Evolutionary conservation across 305 asterid genomes (phyloP).

Genomic region (Fraxinus paxiana): DNA sequence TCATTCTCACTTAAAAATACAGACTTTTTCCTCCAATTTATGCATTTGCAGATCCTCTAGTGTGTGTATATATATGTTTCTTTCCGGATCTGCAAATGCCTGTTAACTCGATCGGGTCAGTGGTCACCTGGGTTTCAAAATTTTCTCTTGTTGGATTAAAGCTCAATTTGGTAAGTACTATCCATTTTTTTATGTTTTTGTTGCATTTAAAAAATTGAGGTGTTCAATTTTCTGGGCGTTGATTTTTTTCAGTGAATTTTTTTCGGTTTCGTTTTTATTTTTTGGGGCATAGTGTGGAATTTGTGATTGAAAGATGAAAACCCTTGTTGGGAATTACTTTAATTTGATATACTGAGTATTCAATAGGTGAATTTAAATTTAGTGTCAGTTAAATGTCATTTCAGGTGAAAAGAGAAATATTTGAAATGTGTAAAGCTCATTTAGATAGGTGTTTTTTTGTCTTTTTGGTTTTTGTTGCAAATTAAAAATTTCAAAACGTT

Average conservation of each 20-base stretch:
- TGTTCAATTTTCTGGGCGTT: neutral
- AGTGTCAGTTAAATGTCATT: neutral
- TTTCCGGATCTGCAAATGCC: constrained; percentile 44
- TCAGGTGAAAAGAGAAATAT: neutral
- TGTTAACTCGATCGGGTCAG: constrained; percentile 33
- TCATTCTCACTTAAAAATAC: neutral
- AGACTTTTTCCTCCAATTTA: neutral
- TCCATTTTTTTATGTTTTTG: neutral
- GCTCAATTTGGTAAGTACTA: neutral
- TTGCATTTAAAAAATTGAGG: neutral
- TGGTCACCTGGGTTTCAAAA: constrained; percentile 9
- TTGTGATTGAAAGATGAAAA: neutral
- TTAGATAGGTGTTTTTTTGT: constrained; percentile 27
- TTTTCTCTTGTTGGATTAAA: constrained; percentile 22
- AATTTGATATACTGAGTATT: neutral
- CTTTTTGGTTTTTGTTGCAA: neutral
- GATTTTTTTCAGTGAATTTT: neutral
- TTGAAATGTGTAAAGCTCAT: constrained; percentile 30
- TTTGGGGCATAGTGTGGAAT: neutral
- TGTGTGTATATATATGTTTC: neutral
- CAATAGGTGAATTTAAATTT: neutral
- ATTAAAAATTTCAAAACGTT: neutral
- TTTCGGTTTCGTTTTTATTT: neutral
- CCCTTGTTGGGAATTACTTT: neutral
- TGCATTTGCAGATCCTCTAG: constrained; percentile 32